Evolutionary conservation across 1,139 yeast genomes (phyloP).

Genomic region (Yamadazyma diddensiae): DNA sequence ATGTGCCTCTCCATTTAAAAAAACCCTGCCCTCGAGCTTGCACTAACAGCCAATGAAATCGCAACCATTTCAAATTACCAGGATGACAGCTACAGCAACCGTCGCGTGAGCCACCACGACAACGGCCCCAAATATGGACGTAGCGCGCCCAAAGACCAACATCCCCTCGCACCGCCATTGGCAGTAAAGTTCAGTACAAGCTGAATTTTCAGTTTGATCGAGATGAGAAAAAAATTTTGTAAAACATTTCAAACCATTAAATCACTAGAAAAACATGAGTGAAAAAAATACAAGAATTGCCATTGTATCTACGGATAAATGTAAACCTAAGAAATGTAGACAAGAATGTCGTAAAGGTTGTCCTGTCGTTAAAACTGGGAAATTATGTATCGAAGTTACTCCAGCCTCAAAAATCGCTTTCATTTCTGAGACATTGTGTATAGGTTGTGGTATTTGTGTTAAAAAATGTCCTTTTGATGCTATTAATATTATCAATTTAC

Average conservation of each 20-base stretch:
- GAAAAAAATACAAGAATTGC: slow-evolving; percentile 81
- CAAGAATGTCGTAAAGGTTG: slow-evolving; percentile 96
- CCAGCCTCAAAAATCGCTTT: slow-evolving; percentile 91
- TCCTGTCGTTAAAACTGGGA: slow-evolving; percentile 97
- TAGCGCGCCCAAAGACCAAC: background rate
- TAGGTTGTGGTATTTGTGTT: slow-evolving; percentile 99
- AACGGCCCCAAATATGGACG: background rate
- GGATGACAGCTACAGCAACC: slow-evolving; percentile 2
- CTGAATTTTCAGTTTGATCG: too few relatives aligned
- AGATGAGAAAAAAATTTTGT: slow-evolving; percentile 9
- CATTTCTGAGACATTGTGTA: slow-evolving; percentile 92
- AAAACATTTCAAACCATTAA: slow-evolving; percentile 2
- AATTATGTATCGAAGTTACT: slow-evolving; percentile 92
- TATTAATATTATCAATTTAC: slow-evolving; percentile 89
- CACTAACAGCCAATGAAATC: slow-evolving; percentile 4
- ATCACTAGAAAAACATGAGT: slow-evolving; percentile 13
- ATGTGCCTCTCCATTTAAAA: too few relatives aligned
- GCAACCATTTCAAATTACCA: slow-evolving; percentile 5
- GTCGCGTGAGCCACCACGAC: background rate
- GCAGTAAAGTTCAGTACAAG: slow-evolving; percentile 3
- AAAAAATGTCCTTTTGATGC: slow-evolving; percentile 98
- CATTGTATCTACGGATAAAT: slow-evolving; percentile 86
- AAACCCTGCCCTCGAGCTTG: too few relatives aligned
- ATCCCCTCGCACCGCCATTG: background rate
- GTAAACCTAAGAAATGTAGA: slow-evolving; percentile 97